Evolutionary conservation across 1,284 basidiomycete species (phyloP), one percentile per base, ranked within the genome.

Genomic region (Meira miltonrushii): DNA sequence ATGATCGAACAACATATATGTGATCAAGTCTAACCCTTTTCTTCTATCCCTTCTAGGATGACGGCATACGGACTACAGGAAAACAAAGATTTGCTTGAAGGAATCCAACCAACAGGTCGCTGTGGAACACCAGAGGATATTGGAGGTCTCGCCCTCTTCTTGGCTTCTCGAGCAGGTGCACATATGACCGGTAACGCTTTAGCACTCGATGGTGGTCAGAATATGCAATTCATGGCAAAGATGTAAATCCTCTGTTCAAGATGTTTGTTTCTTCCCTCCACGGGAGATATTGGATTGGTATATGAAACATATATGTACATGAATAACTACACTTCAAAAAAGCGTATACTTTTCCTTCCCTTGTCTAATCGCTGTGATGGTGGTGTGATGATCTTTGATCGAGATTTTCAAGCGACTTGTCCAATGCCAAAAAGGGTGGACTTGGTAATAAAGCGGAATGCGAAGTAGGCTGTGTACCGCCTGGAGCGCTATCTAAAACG

Each of bases 1-100:
- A 8, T 33, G n/a, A 4, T 33, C 28, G 8, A 4, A 3, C 28
- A 33, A 4, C 28, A 33, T 33, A 8, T 33, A 4, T 92, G 28
- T 4, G 8, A 4, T 33, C 4, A 33, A 33, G 28, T 4, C 28
- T 33, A 33, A 33, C 8, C 8, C 28, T 33, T 8, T 33, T 33
- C 28, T 33, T 33, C 8, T 33, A 33, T 90, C 80, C 88, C 88
- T 0, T 88, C 87, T 55, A 88, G 87, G 78, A 92, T 93, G 90
- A 92, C 90, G 0, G 84, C 87, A 0, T 90, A 82, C 57, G 88
- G 86, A 3, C 81, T 90, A 69, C 64, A 60, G 40, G 83, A 85
- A 69, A 82, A 80, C 37, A 79, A 79, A 12, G 73, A 77, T 17
- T 37, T 70, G 40, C 62, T 75, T 50, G 73, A 75, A 50, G 66